A percentile compares a stretch with the other conserved stretches of the same genome.
These are phyloP conservation scores for Zygotorulaspora florentina DNA, from an alignment of 805 yeast genomes.

Conservation along the genomic window DNA sequence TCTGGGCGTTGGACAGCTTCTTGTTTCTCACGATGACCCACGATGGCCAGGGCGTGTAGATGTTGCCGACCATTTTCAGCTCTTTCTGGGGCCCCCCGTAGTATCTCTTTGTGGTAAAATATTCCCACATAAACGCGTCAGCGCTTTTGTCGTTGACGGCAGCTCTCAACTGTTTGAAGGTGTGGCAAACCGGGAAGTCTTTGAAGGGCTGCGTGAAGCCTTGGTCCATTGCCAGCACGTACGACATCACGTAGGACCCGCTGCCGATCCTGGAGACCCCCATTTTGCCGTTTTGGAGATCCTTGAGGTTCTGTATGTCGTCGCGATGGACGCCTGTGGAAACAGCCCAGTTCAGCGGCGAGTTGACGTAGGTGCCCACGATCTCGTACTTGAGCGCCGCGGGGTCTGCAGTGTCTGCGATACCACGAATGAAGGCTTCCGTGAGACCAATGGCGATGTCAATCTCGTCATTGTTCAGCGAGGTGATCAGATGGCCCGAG, in stretches of 20 bases:
- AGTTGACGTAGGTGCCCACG: slow-evolving; percentile 77
- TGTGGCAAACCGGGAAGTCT: slow-evolving; percentile 55
- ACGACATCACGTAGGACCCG: slow-evolving; percentile 89
- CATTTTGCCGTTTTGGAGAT: slow-evolving; percentile 58
- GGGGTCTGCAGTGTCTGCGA: slow-evolving; percentile 59
- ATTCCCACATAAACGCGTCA: slow-evolving; percentile 96
- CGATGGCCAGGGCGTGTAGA: slow-evolving; percentile 95
- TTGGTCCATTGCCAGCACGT: slow-evolving; percentile 59
- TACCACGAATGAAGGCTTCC: slow-evolving; percentile 83
- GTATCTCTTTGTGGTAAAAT: slow-evolving; percentile 82
- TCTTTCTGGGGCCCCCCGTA: slow-evolving; percentile 61
- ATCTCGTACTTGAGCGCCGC: slow-evolving; percentile 48
- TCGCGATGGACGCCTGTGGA: slow-evolving; percentile 65
- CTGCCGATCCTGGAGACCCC: slow-evolving; percentile 87
- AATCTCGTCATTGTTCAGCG: slow-evolving; percentile 57
- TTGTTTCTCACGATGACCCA: slow-evolving; percentile 70
- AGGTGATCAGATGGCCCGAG: slow-evolving; percentile 78
- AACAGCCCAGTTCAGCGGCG: slow-evolving; percentile 88
- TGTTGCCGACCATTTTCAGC: slow-evolving; percentile 78
- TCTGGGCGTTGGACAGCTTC: slow-evolving; percentile 35
- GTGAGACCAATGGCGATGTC: slow-evolving; percentile 87
- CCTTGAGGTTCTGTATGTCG: slow-evolving; percentile 48
- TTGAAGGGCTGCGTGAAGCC: slow-evolving; percentile 50
- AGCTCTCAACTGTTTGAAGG: slow-evolving; percentile 70
- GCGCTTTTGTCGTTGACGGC: slow-evolving; percentile 63